Conservation (phyloP, 2,329 filamentous ascomycete species). For the Monosporascus sp. region DNA sequence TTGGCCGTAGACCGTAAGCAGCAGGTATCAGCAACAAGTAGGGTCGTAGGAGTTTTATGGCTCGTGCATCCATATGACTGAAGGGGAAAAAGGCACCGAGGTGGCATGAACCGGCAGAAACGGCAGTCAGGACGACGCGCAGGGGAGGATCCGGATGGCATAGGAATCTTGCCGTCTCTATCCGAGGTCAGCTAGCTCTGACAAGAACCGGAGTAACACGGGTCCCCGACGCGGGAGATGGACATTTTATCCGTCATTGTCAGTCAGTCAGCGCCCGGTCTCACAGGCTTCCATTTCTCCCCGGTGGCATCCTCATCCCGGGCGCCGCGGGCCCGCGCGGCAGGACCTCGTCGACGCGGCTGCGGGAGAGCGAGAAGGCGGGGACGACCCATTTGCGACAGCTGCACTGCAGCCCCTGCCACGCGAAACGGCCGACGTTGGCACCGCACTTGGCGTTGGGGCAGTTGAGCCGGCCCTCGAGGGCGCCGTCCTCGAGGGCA, state of each 20-base stretch:
- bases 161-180: background rate
- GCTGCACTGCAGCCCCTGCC: conserved; percentile 91
- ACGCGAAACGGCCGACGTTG: conserved; percentile 88
- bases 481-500: conserved; percentile 70
- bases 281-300: conserved; percentile 33
- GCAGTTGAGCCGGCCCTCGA: conserved; percentile 81
- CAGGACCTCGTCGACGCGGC: conserved; percentile 68
- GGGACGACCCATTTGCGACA: conserved; percentile 89
- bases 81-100: too few relatives aligned
- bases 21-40: background rate
- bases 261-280: conserved; percentile 6
- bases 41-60: background rate
- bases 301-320: conserved; percentile 52
- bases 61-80: background rate
- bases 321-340: conserved; percentile 25
- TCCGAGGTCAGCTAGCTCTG: background rate
- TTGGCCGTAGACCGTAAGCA: background rate
- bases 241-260: background rate
- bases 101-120: too few relatives aligned
- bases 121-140: too few relatives aligned
- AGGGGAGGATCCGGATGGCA: background rate
- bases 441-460: conserved; percentile 72
- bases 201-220: background rate
- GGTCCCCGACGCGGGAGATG: too few relatives aligned
- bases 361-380: conserved; percentile 78